These are phyloP conservation scores for Taphrina deformans DNA, from an alignment of 1,139 yeast species.

Conservation along the genomic window DNA sequence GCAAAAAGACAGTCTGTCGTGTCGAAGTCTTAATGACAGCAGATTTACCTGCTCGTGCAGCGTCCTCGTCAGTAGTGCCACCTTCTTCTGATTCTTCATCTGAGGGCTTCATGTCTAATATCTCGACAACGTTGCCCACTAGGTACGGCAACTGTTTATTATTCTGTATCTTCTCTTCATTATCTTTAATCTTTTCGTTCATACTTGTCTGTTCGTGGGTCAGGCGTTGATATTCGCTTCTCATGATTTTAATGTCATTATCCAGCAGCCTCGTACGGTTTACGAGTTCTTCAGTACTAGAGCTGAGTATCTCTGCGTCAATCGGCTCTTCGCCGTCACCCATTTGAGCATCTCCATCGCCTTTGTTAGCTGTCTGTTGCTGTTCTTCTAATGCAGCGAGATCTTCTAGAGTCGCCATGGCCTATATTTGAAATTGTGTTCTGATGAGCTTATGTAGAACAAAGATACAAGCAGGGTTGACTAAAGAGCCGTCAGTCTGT, in stretches of 20 bases:
- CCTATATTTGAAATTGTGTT: neutral
- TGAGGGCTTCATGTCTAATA: conserved; percentile 82
- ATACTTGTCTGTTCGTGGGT: conserved; percentile 90
- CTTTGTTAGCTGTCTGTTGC: conserved; percentile 52
- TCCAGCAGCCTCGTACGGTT: conserved; percentile 86
- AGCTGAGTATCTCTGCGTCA: conserved; percentile 76
- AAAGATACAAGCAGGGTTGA: too few species aligned
- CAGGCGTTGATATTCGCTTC: conserved; percentile 85
- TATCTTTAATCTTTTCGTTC: conserved; percentile 92
- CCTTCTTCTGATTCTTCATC: conserved; percentile 90
- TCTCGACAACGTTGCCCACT: conserved; percentile 96
- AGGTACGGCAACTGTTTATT: conserved; percentile 93
- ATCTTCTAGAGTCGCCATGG: conserved; percentile 31
- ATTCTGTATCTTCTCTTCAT: conserved; percentile 92
- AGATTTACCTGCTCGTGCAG: conserved; percentile 90
- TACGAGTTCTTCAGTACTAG: conserved; percentile 78
- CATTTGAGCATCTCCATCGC: conserved; percentile 42
- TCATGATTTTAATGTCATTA: conserved; percentile 90
- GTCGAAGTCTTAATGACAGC: conserved; percentile 98
- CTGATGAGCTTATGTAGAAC: too few species aligned
- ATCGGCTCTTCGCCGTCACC: conserved; percentile 56
- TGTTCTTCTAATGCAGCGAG: conserved; percentile 45
- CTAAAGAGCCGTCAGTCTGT: too few species aligned
- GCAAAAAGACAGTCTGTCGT: conserved; percentile 93
- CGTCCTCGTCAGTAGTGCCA: conserved; percentile 90